Evolutionary conservation across 352 stramenopile species (phyloP).

Genomic region (Phytophthora quininea): DNA sequence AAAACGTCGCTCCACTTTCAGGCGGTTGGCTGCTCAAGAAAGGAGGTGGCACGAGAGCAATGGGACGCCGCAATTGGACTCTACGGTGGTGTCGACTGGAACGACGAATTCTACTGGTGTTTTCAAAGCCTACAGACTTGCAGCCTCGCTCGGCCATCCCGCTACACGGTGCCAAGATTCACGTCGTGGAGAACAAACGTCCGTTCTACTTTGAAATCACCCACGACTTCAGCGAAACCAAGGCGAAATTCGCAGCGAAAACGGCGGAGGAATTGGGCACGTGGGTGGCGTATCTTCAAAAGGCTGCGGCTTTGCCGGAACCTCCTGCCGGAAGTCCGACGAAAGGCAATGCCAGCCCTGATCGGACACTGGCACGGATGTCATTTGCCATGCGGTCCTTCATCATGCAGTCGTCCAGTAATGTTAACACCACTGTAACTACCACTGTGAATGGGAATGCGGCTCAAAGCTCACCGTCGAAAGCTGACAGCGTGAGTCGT

Average conservation of each 20-base stretch:
- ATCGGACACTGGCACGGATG: slow-evolving; percentile 67
- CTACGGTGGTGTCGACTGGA: slow-evolving; percentile 81
- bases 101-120: slow-evolving; percentile 76
- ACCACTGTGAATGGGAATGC: slow-evolving; percentile 8
- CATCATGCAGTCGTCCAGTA: slow-evolving; percentile 57
- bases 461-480: slow-evolving; percentile 20
- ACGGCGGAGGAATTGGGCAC: slow-evolving; percentile 61
- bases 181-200: slow-evolving; percentile 69
- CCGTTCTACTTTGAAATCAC: slow-evolving; percentile 84
- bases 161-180: slow-evolving; percentile 67
- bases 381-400: slow-evolving; percentile 79
- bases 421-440: slow-evolving; percentile 16
- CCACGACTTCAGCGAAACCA: slow-evolving; percentile 76
- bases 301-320: slow-evolving; percentile 51
- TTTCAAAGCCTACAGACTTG: slow-evolving; percentile 52
- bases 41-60: slow-evolving; percentile 71
- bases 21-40: slow-evolving; percentile 85
- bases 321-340: slow-evolving; percentile 46
- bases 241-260: slow-evolving; percentile 76
- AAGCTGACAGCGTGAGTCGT: slow-evolving; percentile 21
- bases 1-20: slow-evolving; percentile 19
- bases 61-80: slow-evolving; percentile 81
- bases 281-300: slow-evolving; percentile 67
- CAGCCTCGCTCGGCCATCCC: slow-evolving; percentile 69
- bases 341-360: slow-evolving; percentile 46